Base-by-base conservation (phyloP, 1,284 basidiomycete genomes). In the Moniliophthora roreri region DNA sequence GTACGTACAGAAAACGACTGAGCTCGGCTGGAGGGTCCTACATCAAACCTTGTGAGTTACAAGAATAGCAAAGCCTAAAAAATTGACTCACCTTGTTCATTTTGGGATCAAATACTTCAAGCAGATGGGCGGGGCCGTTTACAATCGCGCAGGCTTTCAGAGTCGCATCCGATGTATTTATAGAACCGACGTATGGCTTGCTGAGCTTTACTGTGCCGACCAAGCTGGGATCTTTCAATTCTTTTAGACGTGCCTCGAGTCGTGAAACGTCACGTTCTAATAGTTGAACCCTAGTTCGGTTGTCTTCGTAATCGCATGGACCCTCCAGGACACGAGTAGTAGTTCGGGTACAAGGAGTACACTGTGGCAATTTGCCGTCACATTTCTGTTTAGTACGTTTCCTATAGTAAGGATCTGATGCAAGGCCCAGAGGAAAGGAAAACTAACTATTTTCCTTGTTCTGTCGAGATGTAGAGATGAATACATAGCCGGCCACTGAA, bases 361-460 rank as follows among this genome's bases (percentile, higher is more conserved):
- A 54, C n/a, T 24, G 23, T 21, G 53, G 53, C 21, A 26, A 15
- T 13, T n/a, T 24, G 2, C 53, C 53, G 26, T 54, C 53, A 28
- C 53, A 54, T 40, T 54, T 54, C 53, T 55, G 16, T 5, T 35
- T 16, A 11, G 34, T 18, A 20, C 26, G n/a, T n/a, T n/a, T n/a
- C 9, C 20, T 36, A 26, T 9, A 21, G 40, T 36, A 16, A 2
- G 3, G 9, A 11, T 48, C 11, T 8, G 3, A 9, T 13, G 24
- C 24, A 10, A 3, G 13, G n/a, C n/a, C n/a, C n/a, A n/a, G n/a
- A n/a, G 44, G 10, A 32, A 1, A 26, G 9, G 20, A 13, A 13
- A 4, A 51, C 41, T 13, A 11, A 52, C 50, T 9, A 52, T 52
- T 34, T 52, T 52, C 11, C 50, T 28, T 23, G 41, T 46, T 34